These are phyloP conservation scores for Entophlyctis luteolus DNA, from an alignment of 192 early-diverging fungal species.

Conservation along the genomic window DNA sequence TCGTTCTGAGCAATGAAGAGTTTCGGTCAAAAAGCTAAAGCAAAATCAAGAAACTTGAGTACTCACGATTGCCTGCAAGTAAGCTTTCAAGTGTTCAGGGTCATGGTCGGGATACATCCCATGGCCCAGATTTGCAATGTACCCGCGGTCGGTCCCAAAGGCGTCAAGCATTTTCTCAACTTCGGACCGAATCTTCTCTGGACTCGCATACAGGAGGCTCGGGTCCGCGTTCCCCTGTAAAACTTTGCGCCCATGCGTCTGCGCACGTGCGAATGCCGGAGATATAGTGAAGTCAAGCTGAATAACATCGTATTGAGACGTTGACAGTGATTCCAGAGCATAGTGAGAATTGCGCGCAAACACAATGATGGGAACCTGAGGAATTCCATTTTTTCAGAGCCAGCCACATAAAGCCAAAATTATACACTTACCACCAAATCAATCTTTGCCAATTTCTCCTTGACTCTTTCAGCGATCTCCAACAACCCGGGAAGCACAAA, in stretches of 20 bases:
- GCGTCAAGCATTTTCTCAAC: slow-evolving; percentile 74
- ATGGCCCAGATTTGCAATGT: slow-evolving; percentile 96
- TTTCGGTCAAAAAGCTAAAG: too few species aligned
- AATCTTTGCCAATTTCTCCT: slow-evolving; percentile 39
- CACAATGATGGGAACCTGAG: slow-evolving; percentile 78
- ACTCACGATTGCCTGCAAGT: slow-evolving; percentile 49
- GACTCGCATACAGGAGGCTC: slow-evolving; percentile 69
- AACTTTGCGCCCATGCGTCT: slow-evolving; percentile 53
- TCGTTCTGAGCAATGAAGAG: too few species aligned
- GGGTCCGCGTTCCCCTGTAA: slow-evolving; percentile 98
- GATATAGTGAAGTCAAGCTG: slow-evolving; percentile 89
- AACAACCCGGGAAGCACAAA: slow-evolving; percentile 88
- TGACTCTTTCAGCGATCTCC: slow-evolving; percentile 77
- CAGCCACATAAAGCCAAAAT: not conserved
- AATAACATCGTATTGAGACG: slow-evolving; percentile 72
- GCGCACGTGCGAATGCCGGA: slow-evolving; percentile 56
- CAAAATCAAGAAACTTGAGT: not conserved
- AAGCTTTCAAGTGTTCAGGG: slow-evolving; percentile 48
- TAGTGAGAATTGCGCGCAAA: slow-evolving; percentile 93
- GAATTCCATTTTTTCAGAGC: not conserved
- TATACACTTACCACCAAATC: slow-evolving; percentile 12
- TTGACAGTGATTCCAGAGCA: slow-evolving; percentile 66
- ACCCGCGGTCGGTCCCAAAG: slow-evolving; percentile 66
- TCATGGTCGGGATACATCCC: slow-evolving; percentile 84
- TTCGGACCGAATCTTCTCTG: slow-evolving; percentile 65